Base-by-base conservation (phyloP, 768 basidiomycete species). In the Mycena polygramma region DNA sequence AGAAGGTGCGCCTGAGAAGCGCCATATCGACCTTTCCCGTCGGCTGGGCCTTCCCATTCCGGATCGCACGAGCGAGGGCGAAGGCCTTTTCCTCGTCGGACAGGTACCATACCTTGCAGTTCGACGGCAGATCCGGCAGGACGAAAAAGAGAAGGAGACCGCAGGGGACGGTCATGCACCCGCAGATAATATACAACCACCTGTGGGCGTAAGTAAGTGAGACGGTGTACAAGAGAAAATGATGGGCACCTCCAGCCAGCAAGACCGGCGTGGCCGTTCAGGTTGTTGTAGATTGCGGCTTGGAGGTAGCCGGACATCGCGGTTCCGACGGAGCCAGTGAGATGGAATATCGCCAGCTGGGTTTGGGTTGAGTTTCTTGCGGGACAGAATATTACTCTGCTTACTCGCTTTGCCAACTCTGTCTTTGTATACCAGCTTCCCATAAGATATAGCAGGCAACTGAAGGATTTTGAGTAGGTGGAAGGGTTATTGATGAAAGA, bases 131-230 rank as follows among this genome's bases (percentile, higher is more conserved):
- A 54, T 77, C 77, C 15, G 77, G 77, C 15, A 77, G 73, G 17
- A 75, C 66, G 53, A 76, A 69, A 43, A 71, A 61, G 41, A 77
- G 64, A 10, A 73, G 57, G 11, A 76, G 41, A 22, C 75, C 77
- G 48, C 77, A 76, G 4, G 77, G 77, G 35, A 75, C 46, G 15
- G 77, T 77, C 75, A 76, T 77, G 57, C 75, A 76, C 4, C 77
- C 75, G 52, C 75, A 77, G 35, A 77, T 51, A 53, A 77, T 75
- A 53, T 75, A 77, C 15, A 77, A 70, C 77, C 77, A 77, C 57
- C 76, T 77, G 22, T 9, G 20, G 35, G 19, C 7, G 36, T 17
- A 36, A 5, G 6, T 43, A 45, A 46, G 24, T 26, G 4, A 39
- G 20, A 53, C 7, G 41, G 41, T 15, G 41, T 11, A 6, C 30